Percentiles rank a stretch among this genome's conserved stretches.
These are phyloP conservation scores for Phytophthora constricta DNA, from an alignment of 352 stramenopile genomes.

Conservation along the genomic window DNA sequence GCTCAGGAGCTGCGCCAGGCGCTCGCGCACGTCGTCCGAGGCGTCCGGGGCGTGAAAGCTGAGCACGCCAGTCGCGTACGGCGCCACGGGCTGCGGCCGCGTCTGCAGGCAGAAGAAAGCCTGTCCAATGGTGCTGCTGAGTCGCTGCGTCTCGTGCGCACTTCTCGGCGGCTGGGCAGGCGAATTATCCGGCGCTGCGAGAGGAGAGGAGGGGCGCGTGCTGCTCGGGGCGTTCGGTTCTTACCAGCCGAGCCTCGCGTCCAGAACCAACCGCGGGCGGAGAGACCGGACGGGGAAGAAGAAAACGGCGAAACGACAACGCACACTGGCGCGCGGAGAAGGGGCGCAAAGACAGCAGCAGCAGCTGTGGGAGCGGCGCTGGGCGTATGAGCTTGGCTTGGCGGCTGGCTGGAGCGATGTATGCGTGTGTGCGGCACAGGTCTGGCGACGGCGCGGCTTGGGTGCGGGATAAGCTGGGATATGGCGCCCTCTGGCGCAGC, in stretches of 20 bases:
- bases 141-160: constrained; percentile 30
- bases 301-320: neutral
- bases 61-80: constrained; percentile 30
- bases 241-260: constrained; percentile 2
- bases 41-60: constrained; percentile 26
- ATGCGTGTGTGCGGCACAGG: no score
- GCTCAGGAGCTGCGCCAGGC: constrained; percentile 26
- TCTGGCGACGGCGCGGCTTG: no score
- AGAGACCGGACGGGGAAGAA: constrained; percentile 4
- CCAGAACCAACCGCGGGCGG: constrained; percentile 24
- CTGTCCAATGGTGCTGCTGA: constrained; percentile 58
- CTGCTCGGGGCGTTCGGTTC: neutral
- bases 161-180: constrained; percentile 32
- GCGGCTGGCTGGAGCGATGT: no score
- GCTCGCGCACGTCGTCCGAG: constrained; percentile 27
- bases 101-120: constrained; percentile 63
- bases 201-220: neutral
- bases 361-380: neutral
- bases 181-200: constrained; percentile 14
- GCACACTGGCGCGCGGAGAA: neutral
- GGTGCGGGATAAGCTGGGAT: no score
- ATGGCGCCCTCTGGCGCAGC: no score
- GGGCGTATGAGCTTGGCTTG: no score
- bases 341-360: neutral
- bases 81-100: constrained; percentile 41